Conservation (phyloP, 495 filamentous ascomycete species). For the Neurospora hispaniola region DNA sequence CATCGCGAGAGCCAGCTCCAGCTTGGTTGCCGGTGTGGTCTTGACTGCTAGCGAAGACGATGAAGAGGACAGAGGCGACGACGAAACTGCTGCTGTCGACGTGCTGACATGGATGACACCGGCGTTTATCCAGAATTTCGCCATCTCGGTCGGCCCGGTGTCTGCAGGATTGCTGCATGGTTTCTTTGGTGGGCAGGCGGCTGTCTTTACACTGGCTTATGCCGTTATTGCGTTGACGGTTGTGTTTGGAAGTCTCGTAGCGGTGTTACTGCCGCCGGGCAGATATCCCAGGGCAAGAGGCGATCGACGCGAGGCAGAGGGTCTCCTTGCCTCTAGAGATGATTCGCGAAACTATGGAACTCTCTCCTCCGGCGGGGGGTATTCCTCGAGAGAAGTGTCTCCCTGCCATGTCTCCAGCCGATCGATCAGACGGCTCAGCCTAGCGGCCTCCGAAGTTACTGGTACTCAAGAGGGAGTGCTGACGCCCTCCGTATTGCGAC, state of each 20-base stretch:
- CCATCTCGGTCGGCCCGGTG: slow-evolving; percentile 13
- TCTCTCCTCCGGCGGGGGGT: background rate
- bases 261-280: background rate
- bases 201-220: slow-evolving; percentile 19
- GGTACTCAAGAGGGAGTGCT: background rate
- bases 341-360: slow-evolving; percentile 13
- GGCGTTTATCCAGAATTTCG: slow-evolving; percentile 14
- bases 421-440: background rate
- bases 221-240: slow-evolving; percentile 7
- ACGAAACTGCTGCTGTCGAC: background rate
- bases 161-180: slow-evolving; percentile 12
- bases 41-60: background rate
- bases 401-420: background rate
- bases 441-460: background rate
- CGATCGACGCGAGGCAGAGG: background rate
- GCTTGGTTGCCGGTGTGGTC: slow-evolving; percentile 4
- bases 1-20: slow-evolving; percentile 12
- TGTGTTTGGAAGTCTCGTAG: slow-evolving; percentile 7
- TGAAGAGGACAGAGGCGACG: background rate
- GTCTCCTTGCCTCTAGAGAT: background rate
- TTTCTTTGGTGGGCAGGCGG: slow-evolving; percentile 1
- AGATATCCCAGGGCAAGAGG: background rate
- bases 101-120: slow-evolving; percentile 9
- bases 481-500: background rate
- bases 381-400: background rate